Evolutionary conservation across 1,139 yeast species (phyloP).

Genomic region (Debaryomyces sp.): DNA sequence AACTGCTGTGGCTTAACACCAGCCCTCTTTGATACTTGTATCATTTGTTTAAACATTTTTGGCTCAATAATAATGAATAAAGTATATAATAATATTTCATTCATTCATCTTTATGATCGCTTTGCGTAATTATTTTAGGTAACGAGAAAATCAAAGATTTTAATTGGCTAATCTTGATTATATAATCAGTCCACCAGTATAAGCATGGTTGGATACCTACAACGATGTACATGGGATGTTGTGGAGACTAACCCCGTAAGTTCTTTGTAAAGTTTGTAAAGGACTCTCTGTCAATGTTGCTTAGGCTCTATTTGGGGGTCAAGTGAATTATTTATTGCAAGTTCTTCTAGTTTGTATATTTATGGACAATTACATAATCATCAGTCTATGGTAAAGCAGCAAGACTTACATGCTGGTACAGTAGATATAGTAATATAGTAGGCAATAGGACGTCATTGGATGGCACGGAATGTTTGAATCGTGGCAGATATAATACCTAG

Average conservation of each 20-base stretch:
- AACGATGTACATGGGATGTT: not conserved
- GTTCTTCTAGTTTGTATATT: not conserved
- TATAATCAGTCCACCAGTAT: not conserved
- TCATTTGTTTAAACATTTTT: slow-evolving; percentile 8
- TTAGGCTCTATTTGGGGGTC: not conserved
- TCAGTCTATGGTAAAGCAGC: not conserved
- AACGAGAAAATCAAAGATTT: slow-evolving; percentile 13
- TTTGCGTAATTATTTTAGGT: slow-evolving; percentile 11
- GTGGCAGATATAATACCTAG: not conserved
- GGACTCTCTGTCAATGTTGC: not conserved
- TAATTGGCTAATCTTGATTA: slow-evolving; percentile 10
- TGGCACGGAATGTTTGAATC: not conserved
- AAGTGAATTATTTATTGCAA: not conserved
- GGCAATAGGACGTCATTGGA: not conserved
- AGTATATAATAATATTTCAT: not conserved
- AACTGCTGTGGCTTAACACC: slow-evolving; percentile 7
- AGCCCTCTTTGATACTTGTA: slow-evolving; percentile 2
- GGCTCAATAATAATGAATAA: slow-evolving; percentile 2
- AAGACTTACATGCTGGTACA: not conserved
- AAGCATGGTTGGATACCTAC: not conserved
- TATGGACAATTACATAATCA: not conserved
- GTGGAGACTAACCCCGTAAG: no score
- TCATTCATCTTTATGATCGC: not conserved
- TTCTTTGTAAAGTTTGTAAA: no score
- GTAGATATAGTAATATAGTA: not conserved